Conservation (phyloP, 306 rosid species). For the Rosa chinensis region DNA sequence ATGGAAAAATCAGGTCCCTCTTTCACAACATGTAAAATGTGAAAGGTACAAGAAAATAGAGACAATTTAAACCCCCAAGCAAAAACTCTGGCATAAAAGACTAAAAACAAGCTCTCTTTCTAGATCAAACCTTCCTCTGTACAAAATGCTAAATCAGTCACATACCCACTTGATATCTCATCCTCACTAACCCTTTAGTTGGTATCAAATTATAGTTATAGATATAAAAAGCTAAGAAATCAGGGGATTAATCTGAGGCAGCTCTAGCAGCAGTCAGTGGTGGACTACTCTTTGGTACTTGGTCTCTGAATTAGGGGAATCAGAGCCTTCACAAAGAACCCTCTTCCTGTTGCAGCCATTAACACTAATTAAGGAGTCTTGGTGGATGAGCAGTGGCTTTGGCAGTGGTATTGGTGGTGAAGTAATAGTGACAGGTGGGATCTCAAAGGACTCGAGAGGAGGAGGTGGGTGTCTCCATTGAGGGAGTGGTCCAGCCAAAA, state of each 20-base stretch:
- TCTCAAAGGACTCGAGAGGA: slow-evolving; percentile 80
- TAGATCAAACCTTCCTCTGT: slow-evolving; percentile 58
- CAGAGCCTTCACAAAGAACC: slow-evolving; percentile 56
- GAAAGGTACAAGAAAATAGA: slow-evolving; percentile 38
- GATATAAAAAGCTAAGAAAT: slow-evolving; percentile 32
- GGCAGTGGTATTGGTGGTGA: slow-evolving; percentile 42
- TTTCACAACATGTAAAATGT: slow-evolving; percentile 52
- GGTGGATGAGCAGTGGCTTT: slow-evolving; percentile 40
- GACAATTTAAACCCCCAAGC: slow-evolving; percentile 29
- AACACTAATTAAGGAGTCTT: slow-evolving; percentile 45
- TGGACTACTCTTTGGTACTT: slow-evolving; percentile 73
- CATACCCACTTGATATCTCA: slow-evolving; percentile 32
- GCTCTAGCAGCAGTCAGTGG: slow-evolving; percentile 43
- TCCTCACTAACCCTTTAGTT: slow-evolving; percentile 39
- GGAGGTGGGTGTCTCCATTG: slow-evolving; percentile 99
- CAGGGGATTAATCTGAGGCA: slow-evolving; percentile 30
- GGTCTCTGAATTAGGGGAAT: slow-evolving; percentile 53
- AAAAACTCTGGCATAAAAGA: slow-evolving; percentile 37
- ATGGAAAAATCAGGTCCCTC: slow-evolving; percentile 37
- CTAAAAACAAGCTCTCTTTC: slow-evolving; percentile 23
- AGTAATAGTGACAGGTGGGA: slow-evolving; percentile 87
- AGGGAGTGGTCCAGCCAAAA: slow-evolving; percentile 95
- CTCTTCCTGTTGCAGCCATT: slow-evolving; percentile 59
- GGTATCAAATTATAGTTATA: slow-evolving; percentile 37
- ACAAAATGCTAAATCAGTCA: slow-evolving; percentile 60